Percentiles rank a stretch among this genome's conserved stretches.
Conservation (phyloP, 2,329 filamentous ascomycete species). For the Arthrinium puccinioides region DNA sequence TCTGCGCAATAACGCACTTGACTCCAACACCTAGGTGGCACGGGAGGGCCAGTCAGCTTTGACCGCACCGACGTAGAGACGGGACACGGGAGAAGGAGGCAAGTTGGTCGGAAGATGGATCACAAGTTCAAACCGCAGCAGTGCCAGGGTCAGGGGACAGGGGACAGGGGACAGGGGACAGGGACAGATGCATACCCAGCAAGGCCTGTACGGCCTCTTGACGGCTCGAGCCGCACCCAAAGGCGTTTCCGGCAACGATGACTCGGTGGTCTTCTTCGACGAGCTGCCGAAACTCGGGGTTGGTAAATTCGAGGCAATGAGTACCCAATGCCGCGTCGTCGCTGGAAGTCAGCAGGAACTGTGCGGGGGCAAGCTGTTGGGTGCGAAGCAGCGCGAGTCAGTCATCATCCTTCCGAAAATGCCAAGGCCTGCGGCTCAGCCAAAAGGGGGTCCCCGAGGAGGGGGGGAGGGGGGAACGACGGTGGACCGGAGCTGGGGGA, state of each 20-base stretch:
- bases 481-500: neutral
- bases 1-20: conserved; percentile 33
- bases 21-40: conserved; percentile 16
- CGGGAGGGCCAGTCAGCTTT: too few species aligned
- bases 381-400: neutral
- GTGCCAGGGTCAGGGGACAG: too few species aligned
- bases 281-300: conserved; percentile 29
- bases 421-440: too few species aligned
- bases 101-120: too few species aligned
- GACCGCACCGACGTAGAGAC: too few species aligned
- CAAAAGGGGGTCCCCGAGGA: too few species aligned
- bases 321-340: conserved; percentile 25
- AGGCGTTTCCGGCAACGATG: conserved; percentile 35
- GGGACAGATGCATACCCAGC: conserved; percentile 14
- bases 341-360: conserved; percentile 22
- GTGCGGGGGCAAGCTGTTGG: conserved; percentile 27
- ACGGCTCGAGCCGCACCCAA: conserved; percentile 36
- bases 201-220: conserved; percentile 34
- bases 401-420: too few species aligned
- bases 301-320: conserved; percentile 30
- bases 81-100: too few species aligned
- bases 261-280: conserved; percentile 28
- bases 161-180: too few species aligned
- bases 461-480: too few species aligned
- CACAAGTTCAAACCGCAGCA: neutral